Conservation (phyloP, 441 rosid genomes). For the Arabidopsis lyrata region DNA sequence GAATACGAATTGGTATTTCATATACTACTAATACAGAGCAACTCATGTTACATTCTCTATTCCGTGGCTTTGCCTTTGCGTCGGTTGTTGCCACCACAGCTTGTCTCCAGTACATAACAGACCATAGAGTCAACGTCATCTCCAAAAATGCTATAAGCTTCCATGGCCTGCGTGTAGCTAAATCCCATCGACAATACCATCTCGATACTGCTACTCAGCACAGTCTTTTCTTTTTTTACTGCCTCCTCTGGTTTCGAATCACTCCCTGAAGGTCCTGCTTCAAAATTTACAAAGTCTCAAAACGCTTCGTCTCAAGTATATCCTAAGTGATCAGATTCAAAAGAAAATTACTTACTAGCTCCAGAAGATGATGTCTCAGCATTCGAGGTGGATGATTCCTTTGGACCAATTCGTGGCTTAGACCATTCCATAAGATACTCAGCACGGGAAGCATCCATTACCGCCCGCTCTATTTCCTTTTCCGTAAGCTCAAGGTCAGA, state of each 20-base stretch:
- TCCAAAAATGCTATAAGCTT: constrained; percentile 95
- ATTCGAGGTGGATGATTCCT: constrained; percentile 81
- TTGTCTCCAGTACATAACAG: constrained; percentile 86
- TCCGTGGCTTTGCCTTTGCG: constrained; percentile 97
- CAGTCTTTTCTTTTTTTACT: constrained; percentile 46
- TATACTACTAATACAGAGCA: constrained; percentile 23
- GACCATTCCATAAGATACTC: constrained; percentile 78
- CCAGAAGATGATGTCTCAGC: constrained; percentile 99
- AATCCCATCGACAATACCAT: constrained; percentile 94
- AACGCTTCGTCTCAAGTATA: not conserved
- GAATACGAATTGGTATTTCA: constrained; percentile 35
- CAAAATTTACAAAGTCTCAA: not conserved
- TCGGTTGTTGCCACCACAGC: constrained; percentile 54
- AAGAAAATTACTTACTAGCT: constrained; percentile 64
- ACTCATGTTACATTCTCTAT: constrained; percentile 46
- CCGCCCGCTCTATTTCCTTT: constrained; percentile 92
- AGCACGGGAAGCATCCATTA: constrained; percentile 97
- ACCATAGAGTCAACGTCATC: constrained; percentile 96
- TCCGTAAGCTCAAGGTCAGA: constrained; percentile 97
- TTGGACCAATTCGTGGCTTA: constrained; percentile 62
- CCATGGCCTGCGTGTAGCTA: constrained; percentile 81
- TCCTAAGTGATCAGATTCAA: constrained; percentile 13
- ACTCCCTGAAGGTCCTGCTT: constrained; percentile 75
- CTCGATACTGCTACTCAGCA: constrained; percentile 76
- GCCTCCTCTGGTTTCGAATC: constrained; percentile 53